These are phyloP conservation scores for Leishmania tropica DNA, from an alignment of 208 protist genomes.

Conservation along the genomic window DNA sequence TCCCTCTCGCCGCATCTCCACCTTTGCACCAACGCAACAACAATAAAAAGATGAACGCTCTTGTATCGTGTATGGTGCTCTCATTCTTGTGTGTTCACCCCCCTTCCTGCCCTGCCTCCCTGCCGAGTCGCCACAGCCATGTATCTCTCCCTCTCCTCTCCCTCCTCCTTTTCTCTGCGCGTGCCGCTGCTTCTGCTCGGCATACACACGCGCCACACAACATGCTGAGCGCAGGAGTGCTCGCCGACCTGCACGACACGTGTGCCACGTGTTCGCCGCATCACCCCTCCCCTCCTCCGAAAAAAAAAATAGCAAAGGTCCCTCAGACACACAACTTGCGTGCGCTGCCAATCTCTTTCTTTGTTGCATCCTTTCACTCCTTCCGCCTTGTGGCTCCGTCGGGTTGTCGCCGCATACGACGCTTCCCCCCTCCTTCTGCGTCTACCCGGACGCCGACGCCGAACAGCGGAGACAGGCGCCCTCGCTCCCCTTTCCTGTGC, in stretches of 20 bases:
- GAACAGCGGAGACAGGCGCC: too few species aligned
- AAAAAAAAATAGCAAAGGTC: not conserved
- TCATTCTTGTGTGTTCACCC: not conserved
- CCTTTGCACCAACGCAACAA: not conserved
- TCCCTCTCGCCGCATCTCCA: not conserved
- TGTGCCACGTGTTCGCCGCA: not conserved
- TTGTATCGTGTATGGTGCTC: not conserved
- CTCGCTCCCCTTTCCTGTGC: too few species aligned
- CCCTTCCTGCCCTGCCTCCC: not conserved
- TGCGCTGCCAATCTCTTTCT: conserved; percentile 7
- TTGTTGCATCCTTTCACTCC: not conserved
- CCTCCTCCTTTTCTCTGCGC: not conserved
- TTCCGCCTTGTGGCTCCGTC: not conserved
- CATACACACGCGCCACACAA: not conserved
- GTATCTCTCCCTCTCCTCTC: not conserved
- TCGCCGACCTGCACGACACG: not conserved
- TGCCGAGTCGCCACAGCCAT: not conserved
- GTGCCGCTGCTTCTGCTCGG: not conserved
- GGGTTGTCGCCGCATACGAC: not conserved
- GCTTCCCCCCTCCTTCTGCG: too few species aligned
- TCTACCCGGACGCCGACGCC: too few species aligned
- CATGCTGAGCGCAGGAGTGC: not conserved
- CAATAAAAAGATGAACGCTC: not conserved
- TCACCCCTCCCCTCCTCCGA: not conserved
- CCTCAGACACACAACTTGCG: not conserved